A percentile compares a stretch with the other conserved stretches of the same genome.
Evolutionary conservation across 1,284 basidiomycete genomes (phyloP).

Genomic region (Somion occarium): DNA sequence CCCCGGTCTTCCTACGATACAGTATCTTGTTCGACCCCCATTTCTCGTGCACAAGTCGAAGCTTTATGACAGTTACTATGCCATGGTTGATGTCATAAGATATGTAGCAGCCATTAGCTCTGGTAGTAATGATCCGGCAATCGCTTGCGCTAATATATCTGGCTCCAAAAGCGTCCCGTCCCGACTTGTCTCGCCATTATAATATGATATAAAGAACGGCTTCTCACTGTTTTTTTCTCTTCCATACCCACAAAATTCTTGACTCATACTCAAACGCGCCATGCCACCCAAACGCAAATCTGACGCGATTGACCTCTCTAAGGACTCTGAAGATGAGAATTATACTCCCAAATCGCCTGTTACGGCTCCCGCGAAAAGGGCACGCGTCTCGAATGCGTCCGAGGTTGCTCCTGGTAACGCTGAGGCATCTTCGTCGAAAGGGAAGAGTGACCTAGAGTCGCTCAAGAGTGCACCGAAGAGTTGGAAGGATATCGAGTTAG

Average conservation of each 20-base stretch:
- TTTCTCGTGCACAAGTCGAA: too few species aligned
- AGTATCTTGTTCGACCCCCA: too few species aligned
- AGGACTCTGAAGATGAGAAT: conserved; percentile 1
- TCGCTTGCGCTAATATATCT: too few species aligned
- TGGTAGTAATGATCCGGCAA: too few species aligned
- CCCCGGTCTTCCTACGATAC: too few species aligned
- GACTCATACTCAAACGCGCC: neutral
- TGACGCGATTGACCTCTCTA: conserved; percentile 10
- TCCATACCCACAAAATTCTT: neutral
- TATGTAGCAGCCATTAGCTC: too few species aligned
- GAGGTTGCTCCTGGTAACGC: conserved; percentile 13
- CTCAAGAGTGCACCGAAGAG: conserved; percentile 18
- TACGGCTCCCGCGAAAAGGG: conserved; percentile 31
- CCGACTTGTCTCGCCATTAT: too few species aligned
- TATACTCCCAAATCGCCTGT: neutral
- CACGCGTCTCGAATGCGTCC: conserved; percentile 43
- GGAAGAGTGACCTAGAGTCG: too few species aligned
- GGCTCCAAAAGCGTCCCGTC: too few species aligned
- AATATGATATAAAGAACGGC: neutral
- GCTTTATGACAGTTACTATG: too few species aligned
- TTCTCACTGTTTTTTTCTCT: neutral
- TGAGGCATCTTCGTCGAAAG: conserved; percentile 15
- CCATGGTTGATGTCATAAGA: too few species aligned
- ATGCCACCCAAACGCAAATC: conserved; percentile 29
- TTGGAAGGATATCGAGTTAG: conserved; percentile 29